Evolutionary conservation across 2,329 filamentous ascomycete species (phyloP), one percentile per base, ranked within the genome.

Genomic region (Parafenestella ontariensis): DNA sequence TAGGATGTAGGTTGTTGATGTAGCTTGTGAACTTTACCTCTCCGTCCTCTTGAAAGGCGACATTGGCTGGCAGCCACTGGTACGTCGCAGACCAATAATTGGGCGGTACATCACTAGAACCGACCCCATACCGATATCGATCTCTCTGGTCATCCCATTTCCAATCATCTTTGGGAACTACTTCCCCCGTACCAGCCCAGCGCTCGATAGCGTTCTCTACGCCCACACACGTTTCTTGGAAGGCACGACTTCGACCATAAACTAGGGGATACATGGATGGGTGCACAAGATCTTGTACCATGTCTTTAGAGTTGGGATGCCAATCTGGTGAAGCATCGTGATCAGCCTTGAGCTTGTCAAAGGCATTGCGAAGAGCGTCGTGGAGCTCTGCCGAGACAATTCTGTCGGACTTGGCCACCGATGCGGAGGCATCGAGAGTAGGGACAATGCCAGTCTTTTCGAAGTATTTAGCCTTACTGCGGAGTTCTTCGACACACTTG

Each of bases 181-280:
- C 18, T 1, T 66, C 59, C 5, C 76, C 76, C 24, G 61, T 68
- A 7, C 72, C 75, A 10, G 60, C 65, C 54, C 64, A 73, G 4
- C 65, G 47, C 2, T 43, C 20, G 5, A 69, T 57, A 20, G 71
- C 74, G 26, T 74, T 65, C 1, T 61, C 42, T 4, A 78, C 55
- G 0, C 65, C 54, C 2, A 76, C 69, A 1, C 52, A 58, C 3
- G 64, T 66, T 5, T 73, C 62, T 29, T 49, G 26, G 20, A 85
- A 60, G 3, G 78, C 76, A 3, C 76, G 76, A 2, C 79, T 80
- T 13, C 72, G 70, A 0, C 83, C 84, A 59, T 85, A 86, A 1
- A 85, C 67, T 0, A 89, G 70, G 0, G 87, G 86, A 59, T 81
- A 89, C 6, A 89, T 75, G 0, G 85, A 89, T 1, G 87, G 86